Conservation (phyloP, 2,329 filamentous ascomycete genomes). For the Colletotrichum eleusines region DNA sequence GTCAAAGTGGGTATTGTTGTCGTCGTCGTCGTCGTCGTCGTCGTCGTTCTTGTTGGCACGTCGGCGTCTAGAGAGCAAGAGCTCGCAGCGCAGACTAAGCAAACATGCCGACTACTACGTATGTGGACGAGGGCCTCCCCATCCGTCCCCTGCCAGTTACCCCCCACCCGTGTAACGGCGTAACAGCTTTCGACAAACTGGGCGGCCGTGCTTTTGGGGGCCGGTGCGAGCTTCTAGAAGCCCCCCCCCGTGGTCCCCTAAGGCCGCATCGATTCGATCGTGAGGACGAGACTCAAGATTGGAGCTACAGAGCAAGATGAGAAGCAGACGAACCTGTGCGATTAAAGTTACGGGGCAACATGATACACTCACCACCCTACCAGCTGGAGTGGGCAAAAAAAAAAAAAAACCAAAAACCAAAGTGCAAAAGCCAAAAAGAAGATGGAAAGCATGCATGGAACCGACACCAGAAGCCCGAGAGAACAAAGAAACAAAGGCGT, state of each 20-base stretch:
- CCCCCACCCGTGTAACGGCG: background rate
- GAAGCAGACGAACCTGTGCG: conserved; percentile 37
- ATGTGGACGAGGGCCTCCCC: background rate
- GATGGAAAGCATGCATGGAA: conserved; percentile 23
- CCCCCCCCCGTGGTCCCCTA: background rate
- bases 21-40: background rate
- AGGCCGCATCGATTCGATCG: background rate
- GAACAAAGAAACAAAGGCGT: conserved; percentile 35
- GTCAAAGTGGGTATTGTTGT: background rate
- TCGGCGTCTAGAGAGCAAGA: background rate
- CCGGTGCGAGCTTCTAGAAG: conserved; percentile 15
- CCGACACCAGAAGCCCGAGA: conserved; percentile 23
- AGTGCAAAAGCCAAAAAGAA: conserved; percentile 7
- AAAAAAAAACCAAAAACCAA: too few relatives aligned
- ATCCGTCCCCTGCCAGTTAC: background rate
- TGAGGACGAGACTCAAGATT: conserved; percentile 9
- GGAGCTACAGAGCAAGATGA: conserved; percentile 10
- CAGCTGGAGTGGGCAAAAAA: background rate
- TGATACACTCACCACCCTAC: conserved; percentile 5
- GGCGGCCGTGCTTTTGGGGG: background rate
- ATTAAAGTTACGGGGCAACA: conserved; percentile 10
- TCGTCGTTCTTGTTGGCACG: background rate
- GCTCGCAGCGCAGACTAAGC: background rate
- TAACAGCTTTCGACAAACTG: background rate
- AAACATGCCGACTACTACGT: background rate